These are phyloP conservation scores for Pseudogymnoascus sp. DNA, from an alignment of 2,329 filamentous ascomycete genomes.

Conservation along the genomic window DNA sequence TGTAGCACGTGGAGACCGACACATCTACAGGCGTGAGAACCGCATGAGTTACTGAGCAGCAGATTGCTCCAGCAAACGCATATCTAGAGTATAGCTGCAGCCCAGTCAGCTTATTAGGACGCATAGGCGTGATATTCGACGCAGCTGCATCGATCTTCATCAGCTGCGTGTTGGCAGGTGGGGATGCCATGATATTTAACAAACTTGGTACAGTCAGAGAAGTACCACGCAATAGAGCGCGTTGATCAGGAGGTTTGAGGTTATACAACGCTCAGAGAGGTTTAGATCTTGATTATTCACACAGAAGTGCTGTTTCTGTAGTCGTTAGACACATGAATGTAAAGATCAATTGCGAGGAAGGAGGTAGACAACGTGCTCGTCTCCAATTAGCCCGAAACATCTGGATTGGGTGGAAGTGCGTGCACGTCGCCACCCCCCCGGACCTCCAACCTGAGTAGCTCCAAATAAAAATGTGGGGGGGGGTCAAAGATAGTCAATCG, in stretches of 20 bases:
- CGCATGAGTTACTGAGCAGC: constrained; percentile 97
- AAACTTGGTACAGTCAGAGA: not conserved
- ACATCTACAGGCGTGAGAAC: constrained; percentile 97
- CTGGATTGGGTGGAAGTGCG: not conserved
- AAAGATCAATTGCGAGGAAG: not conserved
- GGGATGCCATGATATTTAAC: not conserved
- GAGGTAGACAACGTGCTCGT: not conserved
- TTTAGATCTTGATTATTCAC: not conserved
- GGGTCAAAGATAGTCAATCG: not conserved
- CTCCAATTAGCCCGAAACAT: not conserved
- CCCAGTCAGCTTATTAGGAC: constrained; percentile 45
- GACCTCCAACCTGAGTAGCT: not conserved
- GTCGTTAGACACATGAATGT: not conserved
- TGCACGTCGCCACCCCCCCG: not conserved
- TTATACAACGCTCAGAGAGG: not conserved
- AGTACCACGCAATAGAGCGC: not conserved
- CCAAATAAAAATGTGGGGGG: not conserved
- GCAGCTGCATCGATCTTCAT: not conserved
- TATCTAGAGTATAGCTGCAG: constrained; percentile 85
- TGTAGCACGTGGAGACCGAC: constrained; percentile 54
- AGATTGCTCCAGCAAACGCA: constrained; percentile 93
- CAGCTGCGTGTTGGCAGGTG: not conserved
- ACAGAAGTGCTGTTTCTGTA: not conserved
- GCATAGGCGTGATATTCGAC: constrained; percentile 15
- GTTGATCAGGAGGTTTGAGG: not conserved